phyloP scores from a whole-genome alignment of 805 yeast species.

The Candida sonorensis region DNA sequence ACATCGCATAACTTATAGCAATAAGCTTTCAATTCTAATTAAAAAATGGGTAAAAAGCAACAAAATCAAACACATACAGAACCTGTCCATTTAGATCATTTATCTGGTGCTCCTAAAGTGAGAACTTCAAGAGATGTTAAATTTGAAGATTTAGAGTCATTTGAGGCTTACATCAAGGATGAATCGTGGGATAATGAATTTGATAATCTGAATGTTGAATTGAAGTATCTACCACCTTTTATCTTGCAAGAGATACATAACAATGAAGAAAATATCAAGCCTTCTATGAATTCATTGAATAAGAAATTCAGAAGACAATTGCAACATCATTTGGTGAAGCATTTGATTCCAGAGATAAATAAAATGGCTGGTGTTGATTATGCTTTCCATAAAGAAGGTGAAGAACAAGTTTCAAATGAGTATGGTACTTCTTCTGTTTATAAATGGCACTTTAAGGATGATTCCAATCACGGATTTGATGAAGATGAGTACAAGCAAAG shows the following conservation, averaged over 20 bases:
- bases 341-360: conserved; percentile 59
- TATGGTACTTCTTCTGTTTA: conserved; percentile 38
- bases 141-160: conserved; percentile 60
- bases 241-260: conserved; percentile 59
- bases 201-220: conserved; percentile 59
- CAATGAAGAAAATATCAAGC: conserved; percentile 65
- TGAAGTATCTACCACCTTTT: conserved; percentile 69
- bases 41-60: conserved; percentile 22
- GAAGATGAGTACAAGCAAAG: conserved; percentile 37
- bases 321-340: conserved; percentile 70
- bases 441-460: conserved; percentile 60
- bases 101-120: conserved; percentile 21
- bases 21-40: background rate
- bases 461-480: conserved; percentile 46
- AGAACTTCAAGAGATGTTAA: conserved; percentile 24
- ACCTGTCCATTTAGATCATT: conserved; percentile 26
- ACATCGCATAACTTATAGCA: conserved; percentile 1
- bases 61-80: conserved; percentile 15
- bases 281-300: conserved; percentile 64
- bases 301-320: conserved; percentile 67
- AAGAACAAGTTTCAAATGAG: conserved; percentile 39
- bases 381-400: conserved; percentile 34
- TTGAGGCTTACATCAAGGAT: conserved; percentile 59
- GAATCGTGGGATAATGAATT: conserved; percentile 75
- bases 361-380: conserved; percentile 49